phyloP scores from a whole-genome alignment of 1,284 basidiomycete species.

The Pterulicium gracile region DNA sequence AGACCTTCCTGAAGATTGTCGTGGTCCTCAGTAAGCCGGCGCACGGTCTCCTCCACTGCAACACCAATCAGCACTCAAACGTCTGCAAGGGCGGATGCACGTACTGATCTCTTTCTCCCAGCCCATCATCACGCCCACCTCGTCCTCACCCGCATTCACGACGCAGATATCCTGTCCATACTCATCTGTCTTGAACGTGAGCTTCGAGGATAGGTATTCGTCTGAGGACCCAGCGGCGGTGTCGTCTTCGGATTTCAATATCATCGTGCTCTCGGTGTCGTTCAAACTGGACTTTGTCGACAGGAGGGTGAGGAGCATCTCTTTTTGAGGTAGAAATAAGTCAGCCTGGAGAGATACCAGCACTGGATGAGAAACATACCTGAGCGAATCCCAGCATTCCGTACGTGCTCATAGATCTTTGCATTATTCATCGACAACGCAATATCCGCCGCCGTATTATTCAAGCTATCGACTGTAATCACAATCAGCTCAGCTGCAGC shows the following conservation, averaged over 20 bases:
- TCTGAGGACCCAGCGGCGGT: constrained; percentile 69
- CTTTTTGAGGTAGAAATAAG: constrained; percentile 21
- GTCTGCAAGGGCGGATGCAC: not conserved
- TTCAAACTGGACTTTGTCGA: constrained; percentile 31
- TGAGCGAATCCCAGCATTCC: constrained; percentile 80
- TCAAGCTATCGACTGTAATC: constrained; percentile 58
- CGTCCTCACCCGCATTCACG: constrained; percentile 58
- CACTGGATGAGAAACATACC: constrained; percentile 34
- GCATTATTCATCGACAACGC: constrained; percentile 77
- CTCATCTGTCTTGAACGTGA: constrained; percentile 65
- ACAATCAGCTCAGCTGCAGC: not conserved
- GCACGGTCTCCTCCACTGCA: constrained; percentile 55
- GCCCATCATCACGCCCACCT: constrained; percentile 93
- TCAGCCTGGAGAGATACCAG: not conserved
- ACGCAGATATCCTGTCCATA: constrained; percentile 77
- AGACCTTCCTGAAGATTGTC: constrained; percentile 36
- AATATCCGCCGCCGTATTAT: constrained; percentile 81
- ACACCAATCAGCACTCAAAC: not conserved
- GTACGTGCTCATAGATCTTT: constrained; percentile 63
- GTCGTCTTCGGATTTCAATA: constrained; percentile 45
- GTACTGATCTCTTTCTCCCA: constrained; percentile 77
- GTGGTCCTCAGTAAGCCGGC: constrained; percentile 45
- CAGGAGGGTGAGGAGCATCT: constrained; percentile 56
- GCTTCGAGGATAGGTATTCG: constrained; percentile 61
- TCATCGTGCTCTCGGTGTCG: constrained; percentile 29